phyloP scores from a whole-genome alignment of 306 rosid genomes.

The Casuarina cunninghamiana region DNA sequence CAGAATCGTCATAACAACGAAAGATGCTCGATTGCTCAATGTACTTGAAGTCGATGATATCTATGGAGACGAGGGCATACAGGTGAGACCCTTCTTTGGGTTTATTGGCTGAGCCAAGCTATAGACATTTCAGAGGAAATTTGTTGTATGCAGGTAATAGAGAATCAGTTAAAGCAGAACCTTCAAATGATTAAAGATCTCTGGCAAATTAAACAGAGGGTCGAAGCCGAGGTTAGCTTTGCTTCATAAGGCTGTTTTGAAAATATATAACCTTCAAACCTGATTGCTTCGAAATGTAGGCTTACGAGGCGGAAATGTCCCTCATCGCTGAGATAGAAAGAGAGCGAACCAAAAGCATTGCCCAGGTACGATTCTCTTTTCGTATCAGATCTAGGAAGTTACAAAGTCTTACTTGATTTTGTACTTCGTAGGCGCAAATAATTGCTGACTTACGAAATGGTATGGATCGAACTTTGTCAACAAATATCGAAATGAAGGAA shows the following conservation, averaged over 20 bases:
- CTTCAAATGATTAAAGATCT: constrained; percentile 3
- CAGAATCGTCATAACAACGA: constrained; percentile 24
- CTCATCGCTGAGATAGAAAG: constrained; percentile 15
- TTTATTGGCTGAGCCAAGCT: background rate
- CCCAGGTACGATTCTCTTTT: background rate
- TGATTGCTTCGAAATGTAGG: constrained; percentile 13
- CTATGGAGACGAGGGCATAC: constrained; percentile 19
- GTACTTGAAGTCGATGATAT: constrained; percentile 14
- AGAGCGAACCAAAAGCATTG: background rate
- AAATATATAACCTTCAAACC: background rate
- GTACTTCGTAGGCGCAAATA: constrained; percentile 3
- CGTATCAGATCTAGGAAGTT: too few species aligned
- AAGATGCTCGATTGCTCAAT: background rate
- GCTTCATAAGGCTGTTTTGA: background rate
- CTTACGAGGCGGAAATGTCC: background rate
- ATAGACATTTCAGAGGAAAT: background rate
- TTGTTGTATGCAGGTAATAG: constrained; percentile 19
- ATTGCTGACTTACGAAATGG: background rate
- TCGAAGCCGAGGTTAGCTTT: background rate
- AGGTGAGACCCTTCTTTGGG: background rate
- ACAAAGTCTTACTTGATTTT: background rate
- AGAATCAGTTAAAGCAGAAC: constrained; percentile 19
- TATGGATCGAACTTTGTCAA: background rate
- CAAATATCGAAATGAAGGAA: background rate
- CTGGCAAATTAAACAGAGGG: background rate